A percentile compares a stretch with the other conserved stretches of the same genome.
Conservation (phyloP, 2,329 filamentous ascomycete genomes). For the Cladosporium colombiae region DNA sequence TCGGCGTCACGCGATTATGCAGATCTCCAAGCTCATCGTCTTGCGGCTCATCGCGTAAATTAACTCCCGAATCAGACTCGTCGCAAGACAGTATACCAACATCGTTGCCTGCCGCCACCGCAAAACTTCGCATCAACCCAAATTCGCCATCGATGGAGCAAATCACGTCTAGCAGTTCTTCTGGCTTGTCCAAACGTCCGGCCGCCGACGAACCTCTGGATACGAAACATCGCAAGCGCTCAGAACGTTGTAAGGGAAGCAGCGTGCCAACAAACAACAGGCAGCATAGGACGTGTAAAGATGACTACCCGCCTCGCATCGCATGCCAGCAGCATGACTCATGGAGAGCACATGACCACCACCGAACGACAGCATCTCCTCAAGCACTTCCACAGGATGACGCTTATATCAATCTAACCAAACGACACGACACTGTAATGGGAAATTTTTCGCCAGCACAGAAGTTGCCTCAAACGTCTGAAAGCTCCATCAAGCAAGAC, state of each 20-base stretch:
- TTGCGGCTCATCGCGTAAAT: not conserved
- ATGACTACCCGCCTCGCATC: not conserved
- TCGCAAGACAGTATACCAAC: not conserved
- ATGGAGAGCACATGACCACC: not conserved
- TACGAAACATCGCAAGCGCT: not conserved
- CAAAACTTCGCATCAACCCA: conserved; percentile 6
- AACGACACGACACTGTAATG: not conserved
- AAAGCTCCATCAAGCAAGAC: not conserved
- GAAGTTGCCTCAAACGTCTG: not conserved
- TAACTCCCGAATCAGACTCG: conserved; percentile 8
- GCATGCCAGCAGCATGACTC: conserved; percentile 2
- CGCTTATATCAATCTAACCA: not conserved
- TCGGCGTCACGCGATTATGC: not conserved
- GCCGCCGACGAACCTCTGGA: not conserved
- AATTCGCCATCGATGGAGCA: conserved; percentile 2
- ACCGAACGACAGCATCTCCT: not conserved
- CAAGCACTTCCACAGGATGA: not conserved
- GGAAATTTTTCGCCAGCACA: not conserved
- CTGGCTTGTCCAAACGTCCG: conserved; percentile 1
- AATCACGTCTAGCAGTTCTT: not conserved
- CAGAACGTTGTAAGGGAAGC: not conserved
- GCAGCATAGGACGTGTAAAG: not conserved
- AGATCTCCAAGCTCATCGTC: conserved; percentile 9
- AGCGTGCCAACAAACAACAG: not conserved
- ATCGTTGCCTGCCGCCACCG: not conserved